These are phyloP conservation scores for Bigelowiella natans DNA, from an alignment of 78 protist species.

Conservation along the genomic window DNA sequence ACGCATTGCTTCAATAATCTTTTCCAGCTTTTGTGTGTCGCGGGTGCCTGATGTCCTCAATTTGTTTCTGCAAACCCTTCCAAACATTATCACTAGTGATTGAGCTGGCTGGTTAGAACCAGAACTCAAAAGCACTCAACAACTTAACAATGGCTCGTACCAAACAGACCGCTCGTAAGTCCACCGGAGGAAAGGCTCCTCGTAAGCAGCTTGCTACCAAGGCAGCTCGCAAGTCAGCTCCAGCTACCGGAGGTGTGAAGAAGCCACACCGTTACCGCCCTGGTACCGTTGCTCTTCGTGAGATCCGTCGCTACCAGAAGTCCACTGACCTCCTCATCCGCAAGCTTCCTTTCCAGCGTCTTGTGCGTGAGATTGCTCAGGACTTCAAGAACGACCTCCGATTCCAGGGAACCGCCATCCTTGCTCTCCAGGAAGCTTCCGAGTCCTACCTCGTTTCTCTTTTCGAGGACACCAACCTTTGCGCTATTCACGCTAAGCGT, in stretches of 20 bases:
- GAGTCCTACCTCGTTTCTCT: slow-evolving; percentile 85
- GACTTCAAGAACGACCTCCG: slow-evolving; percentile 72
- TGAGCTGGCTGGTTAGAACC: too few relatives aligned
- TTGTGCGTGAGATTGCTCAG: slow-evolving; percentile 48
- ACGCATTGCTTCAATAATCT: too few relatives aligned
- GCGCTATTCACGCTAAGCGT: slow-evolving; percentile 43
- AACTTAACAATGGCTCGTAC: slow-evolving; percentile 10
- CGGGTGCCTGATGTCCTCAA: background rate
- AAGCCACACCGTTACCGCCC: slow-evolving; percentile 52
- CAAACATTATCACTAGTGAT: background rate
- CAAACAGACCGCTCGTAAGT: slow-evolving; percentile 22
- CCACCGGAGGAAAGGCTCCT: slow-evolving; percentile 37
- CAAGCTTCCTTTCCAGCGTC: slow-evolving; percentile 51
- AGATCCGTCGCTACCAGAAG: slow-evolving; percentile 79
- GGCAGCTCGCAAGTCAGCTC: slow-evolving; percentile 45
- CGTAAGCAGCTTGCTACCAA: slow-evolving; percentile 38
- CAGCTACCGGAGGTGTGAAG: slow-evolving; percentile 47
- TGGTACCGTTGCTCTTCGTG: slow-evolving; percentile 74
- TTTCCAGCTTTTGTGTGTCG: background rate
- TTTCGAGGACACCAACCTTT: slow-evolving; percentile 70
- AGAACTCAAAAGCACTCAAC: background rate
- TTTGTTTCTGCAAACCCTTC: background rate
- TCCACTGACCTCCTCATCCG: slow-evolving; percentile 72
- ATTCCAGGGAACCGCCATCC: slow-evolving; percentile 75
- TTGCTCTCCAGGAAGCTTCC: slow-evolving; percentile 86